Evolutionary conservation across 2,329 filamentous ascomycete genomes (phyloP).

Genomic region (Ambrosiella cleistominuta): DNA sequence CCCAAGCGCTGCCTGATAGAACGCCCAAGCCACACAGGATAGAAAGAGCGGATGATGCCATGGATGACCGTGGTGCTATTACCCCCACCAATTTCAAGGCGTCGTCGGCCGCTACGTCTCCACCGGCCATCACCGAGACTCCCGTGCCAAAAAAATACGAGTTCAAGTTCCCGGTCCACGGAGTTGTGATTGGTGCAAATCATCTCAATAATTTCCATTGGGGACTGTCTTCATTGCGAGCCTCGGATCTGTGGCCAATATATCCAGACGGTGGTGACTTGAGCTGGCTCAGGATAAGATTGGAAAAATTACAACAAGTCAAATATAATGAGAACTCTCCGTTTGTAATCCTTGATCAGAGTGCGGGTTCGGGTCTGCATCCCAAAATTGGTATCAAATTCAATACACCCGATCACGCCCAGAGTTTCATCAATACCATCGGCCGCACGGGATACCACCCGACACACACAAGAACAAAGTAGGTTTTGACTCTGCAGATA

Average conservation of each 20-base stretch:
- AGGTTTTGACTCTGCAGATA: background rate
- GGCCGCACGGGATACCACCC: background rate
- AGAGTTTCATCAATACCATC: background rate
- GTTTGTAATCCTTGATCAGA: background rate
- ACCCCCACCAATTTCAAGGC: background rate
- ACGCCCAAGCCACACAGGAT: background rate
- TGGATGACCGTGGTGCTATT: background rate
- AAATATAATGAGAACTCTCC: background rate
- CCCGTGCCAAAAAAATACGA: background rate
- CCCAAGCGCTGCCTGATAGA: background rate
- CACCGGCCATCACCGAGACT: background rate
- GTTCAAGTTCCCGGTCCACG: background rate
- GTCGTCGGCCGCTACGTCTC: background rate
- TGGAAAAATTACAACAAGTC: background rate
- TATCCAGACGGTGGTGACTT: background rate
- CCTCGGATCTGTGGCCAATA: background rate
- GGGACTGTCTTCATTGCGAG: background rate
- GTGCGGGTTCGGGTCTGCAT: background rate
- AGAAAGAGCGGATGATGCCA: background rate
- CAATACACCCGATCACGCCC: background rate
- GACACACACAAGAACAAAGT: background rate
- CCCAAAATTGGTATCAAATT: background rate
- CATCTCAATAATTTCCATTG: slow-evolving; percentile 7
- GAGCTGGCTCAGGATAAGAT: background rate
- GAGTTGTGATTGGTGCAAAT: slow-evolving; percentile 6